A percentile compares a stretch with the other conserved stretches of the same genome.
Conservation (phyloP, 1,284 basidiomycete species). For the Boletus subluridellus region DNA sequence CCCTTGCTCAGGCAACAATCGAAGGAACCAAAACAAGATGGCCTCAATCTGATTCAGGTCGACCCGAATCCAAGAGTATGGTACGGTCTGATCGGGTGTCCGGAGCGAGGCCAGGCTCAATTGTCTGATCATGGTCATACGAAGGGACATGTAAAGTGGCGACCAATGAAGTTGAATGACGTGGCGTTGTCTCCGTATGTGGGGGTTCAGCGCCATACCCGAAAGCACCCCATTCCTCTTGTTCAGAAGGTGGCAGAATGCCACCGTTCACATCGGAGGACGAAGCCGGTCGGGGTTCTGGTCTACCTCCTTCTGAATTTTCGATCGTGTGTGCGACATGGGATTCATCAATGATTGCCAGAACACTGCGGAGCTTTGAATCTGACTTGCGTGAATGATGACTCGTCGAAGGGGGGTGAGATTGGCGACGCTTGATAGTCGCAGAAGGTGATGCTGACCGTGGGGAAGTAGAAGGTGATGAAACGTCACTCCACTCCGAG, state of each 20-base stretch:
- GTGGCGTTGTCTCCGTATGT: conserved; percentile 45
- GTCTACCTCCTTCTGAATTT: conserved; percentile 8
- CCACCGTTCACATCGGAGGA: conserved; percentile 28
- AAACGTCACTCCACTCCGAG: conserved; percentile 50
- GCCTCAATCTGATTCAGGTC: conserved; percentile 11
- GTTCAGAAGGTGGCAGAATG: conserved; percentile 13
- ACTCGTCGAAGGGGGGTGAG: conserved; percentile 43
- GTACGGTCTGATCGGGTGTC: conserved; percentile 35
- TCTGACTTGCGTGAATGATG: conserved; percentile 54
- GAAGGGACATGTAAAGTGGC: conserved; percentile 26
- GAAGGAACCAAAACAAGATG: conserved; percentile 8
- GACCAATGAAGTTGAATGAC: conserved; percentile 39
- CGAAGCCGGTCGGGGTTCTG: conserved; percentile 15
- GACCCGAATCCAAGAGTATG: conserved; percentile 24
- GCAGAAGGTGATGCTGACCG: conserved; percentile 44
- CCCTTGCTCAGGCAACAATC: conserved; percentile 6
- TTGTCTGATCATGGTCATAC: conserved; percentile 29
- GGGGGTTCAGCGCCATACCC: conserved; percentile 40
- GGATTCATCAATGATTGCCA: conserved; percentile 62
- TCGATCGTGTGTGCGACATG: conserved; percentile 20
- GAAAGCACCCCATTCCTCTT: conserved; percentile 40
- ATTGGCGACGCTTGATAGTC: conserved; percentile 46
- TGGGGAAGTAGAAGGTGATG: conserved; percentile 41
- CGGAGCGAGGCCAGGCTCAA: conserved; percentile 25
- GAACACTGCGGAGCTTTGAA: conserved; percentile 63